phyloP scores from a whole-genome alignment of 2,329 filamentous ascomycete genomes.

The Cladophialophora bantiana region DNA sequence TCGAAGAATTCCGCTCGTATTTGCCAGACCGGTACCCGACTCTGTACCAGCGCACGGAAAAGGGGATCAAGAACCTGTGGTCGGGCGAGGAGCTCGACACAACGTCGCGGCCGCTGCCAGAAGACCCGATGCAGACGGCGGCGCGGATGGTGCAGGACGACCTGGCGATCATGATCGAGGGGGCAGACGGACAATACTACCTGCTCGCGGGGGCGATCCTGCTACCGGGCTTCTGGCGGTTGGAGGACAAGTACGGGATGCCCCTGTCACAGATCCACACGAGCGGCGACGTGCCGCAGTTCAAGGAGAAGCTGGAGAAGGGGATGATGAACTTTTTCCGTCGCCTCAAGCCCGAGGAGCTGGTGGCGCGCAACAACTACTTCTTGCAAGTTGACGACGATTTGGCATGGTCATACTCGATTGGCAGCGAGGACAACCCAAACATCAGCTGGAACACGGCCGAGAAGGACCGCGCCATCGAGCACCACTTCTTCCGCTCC shows the following conservation, averaged over 20 bases:
- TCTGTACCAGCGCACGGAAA: slow-evolving; percentile 68
- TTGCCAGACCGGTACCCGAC: slow-evolving; percentile 77
- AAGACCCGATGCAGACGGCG: slow-evolving; percentile 79
- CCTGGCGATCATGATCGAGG: slow-evolving; percentile 82
- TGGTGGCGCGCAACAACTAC: slow-evolving; percentile 78
- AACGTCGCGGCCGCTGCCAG: slow-evolving; percentile 65
- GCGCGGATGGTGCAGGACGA: slow-evolving; percentile 81
- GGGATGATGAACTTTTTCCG: slow-evolving; percentile 85
- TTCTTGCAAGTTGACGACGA: slow-evolving; percentile 85
- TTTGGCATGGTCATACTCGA: slow-evolving; percentile 77
- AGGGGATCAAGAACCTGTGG: slow-evolving; percentile 73
- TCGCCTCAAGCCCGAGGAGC: slow-evolving; percentile 70
- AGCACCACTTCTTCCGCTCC: slow-evolving; percentile 77
- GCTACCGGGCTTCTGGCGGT: slow-evolving; percentile 81
- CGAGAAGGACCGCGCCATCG: slow-evolving; percentile 73
- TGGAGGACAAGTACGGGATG: slow-evolving; percentile 84
- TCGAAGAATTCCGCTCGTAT: slow-evolving; percentile 74
- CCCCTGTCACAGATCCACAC: slow-evolving; percentile 79
- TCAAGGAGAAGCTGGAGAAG: slow-evolving; percentile 72
- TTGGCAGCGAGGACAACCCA: slow-evolving; percentile 73
- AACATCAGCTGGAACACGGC: slow-evolving; percentile 76
- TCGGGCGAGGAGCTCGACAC: slow-evolving; percentile 78
- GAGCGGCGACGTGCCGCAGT: slow-evolving; percentile 76
- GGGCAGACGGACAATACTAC: slow-evolving; percentile 78
- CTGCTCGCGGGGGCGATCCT: slow-evolving; percentile 76